Evolutionary conservation across 106 monocot genomes (phyloP).

Genomic region (Dactylorhiza incarnata): DNA sequence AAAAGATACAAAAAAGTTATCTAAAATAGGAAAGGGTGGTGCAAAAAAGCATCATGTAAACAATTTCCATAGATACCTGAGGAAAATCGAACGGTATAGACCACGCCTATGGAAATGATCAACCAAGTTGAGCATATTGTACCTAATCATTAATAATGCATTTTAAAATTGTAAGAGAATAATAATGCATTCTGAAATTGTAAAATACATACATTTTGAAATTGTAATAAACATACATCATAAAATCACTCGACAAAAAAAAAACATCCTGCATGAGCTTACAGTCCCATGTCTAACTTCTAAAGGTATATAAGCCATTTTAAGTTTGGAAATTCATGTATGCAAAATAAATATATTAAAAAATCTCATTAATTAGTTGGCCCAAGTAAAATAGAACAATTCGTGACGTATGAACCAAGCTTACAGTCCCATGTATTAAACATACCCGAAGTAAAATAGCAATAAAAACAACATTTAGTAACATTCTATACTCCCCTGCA

Average conservation of each 20-base stretch:
- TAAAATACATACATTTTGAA: not conserved
- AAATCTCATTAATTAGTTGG: no score
- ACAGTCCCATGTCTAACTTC: not conserved
- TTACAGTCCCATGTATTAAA: no score
- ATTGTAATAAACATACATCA: no score
- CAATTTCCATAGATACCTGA: constrained; percentile 48
- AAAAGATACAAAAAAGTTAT: not conserved
- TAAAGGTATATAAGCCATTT: not conserved
- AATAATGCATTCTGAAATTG: not conserved
- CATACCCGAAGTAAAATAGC: no score
- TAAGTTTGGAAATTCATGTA: not conserved
- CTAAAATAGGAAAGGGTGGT: not conserved
- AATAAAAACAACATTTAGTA: no score
- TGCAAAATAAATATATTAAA: no score
- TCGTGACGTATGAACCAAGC: no score
- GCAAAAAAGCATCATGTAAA: not conserved
- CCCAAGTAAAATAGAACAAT: no score
- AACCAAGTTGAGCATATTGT: constrained; percentile 83
- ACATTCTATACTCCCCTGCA: no score
- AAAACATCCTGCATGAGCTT: not conserved
- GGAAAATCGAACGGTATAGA: constrained; percentile 81
- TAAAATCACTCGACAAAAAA: no score
- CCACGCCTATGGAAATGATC: constrained; percentile 94
- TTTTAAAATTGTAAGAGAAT: not conserved
- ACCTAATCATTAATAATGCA: constrained; percentile 35